Base-by-base conservation (phyloP, 2,329 filamentous ascomycete species). In the Calonectria hongkongensis region DNA sequence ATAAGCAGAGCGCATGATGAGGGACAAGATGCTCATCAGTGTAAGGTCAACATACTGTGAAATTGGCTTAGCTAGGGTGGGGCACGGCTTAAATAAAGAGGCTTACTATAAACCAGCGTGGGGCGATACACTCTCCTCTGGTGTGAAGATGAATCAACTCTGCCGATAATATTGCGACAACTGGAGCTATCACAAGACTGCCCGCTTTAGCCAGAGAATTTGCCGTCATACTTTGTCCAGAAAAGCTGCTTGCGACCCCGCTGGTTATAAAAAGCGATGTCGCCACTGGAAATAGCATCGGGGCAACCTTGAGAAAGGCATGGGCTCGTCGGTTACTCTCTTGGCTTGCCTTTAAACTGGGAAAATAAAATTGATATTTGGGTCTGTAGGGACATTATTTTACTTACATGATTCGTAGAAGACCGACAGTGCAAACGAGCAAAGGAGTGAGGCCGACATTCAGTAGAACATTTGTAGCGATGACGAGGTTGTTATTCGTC, bases 31-130 rank as follows among this genome's bases (percentile, higher is more conserved):
- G 39, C 58, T 63, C 39, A 63, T 43, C 0, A 63, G 27, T 28
- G 58, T 47, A 8, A 63, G 39, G 6, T 63, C 58, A 25, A 63
- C 58, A 16, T 63, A 63, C 58, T 63, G 10, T 25, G 10, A 47
- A 63, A 21, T n/a, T n/a, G 4, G 13, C 1, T 58, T 33, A 63
- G 58, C 15, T 21, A 9, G 2, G 5, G 9, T 33, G 41, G 8
- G 21, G 30, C 15, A 5, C 0, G 12, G 9, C 4, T 4, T 2
- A 33, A 33, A 33, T 5, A 36, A 43, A 60, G 3, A 41, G 10
- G 5, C 21, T 27, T 8, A 43, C 27, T 63, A 63, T 63, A 27
- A 63, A 63, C 41, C 39, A 63, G 2, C 25, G 39, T n/a, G 39
- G 3, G 21, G 39, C 21, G 4, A 63, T 63, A 3, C 18, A 41